These are phyloP conservation scores for Peronospora belbahrii DNA, from an alignment of 352 stramenopile species.

Conservation along the genomic window DNA sequence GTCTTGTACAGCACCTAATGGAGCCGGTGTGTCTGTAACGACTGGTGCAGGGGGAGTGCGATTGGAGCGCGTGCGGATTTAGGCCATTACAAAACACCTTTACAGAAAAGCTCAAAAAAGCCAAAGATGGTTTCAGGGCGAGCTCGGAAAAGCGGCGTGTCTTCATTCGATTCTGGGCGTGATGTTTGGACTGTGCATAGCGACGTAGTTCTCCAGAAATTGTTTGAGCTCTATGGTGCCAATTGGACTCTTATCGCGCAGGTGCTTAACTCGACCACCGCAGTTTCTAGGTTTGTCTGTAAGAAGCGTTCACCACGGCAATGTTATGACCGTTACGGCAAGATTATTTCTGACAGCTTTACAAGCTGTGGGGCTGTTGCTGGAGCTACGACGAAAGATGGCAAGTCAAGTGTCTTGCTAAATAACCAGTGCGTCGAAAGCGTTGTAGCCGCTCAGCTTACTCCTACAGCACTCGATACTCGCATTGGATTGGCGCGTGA, in stretches of 20 bases:
- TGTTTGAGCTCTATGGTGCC: conserved; percentile 79
- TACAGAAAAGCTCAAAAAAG: conserved; percentile 47
- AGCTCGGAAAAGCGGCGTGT: conserved; percentile 56
- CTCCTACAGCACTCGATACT: conserved; percentile 40
- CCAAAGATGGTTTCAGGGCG: conserved; percentile 33
- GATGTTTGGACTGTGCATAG: conserved; percentile 66
- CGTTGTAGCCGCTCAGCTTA: conserved; percentile 30
- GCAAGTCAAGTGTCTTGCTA: conserved; percentile 18
- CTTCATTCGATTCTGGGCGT: conserved; percentile 36
- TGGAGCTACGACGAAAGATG: conserved; percentile 32
- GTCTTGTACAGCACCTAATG: conserved; percentile 14
- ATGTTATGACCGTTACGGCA: conserved; percentile 82
- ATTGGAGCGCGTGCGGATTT: conserved; percentile 12
- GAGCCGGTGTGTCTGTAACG: conserved; percentile 3
- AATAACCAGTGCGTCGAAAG: conserved; percentile 44
- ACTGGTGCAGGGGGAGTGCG: conserved; percentile 5
- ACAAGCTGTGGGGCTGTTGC: conserved; percentile 1
- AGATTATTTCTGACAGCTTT: conserved; percentile 62
- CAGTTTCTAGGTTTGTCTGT: conserved; percentile 63
- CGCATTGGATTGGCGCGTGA: conserved; percentile 48
- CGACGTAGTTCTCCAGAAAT: conserved; percentile 74
- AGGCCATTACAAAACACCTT: conserved; percentile 13
- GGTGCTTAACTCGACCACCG: conserved; percentile 67
- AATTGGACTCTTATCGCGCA: conserved; percentile 86
- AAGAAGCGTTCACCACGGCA: conserved; percentile 72